These are phyloP conservation scores for Chlamydomonas sphaeroides DNA, from an alignment of 139 green algal genomes.

Conservation along the genomic window DNA sequence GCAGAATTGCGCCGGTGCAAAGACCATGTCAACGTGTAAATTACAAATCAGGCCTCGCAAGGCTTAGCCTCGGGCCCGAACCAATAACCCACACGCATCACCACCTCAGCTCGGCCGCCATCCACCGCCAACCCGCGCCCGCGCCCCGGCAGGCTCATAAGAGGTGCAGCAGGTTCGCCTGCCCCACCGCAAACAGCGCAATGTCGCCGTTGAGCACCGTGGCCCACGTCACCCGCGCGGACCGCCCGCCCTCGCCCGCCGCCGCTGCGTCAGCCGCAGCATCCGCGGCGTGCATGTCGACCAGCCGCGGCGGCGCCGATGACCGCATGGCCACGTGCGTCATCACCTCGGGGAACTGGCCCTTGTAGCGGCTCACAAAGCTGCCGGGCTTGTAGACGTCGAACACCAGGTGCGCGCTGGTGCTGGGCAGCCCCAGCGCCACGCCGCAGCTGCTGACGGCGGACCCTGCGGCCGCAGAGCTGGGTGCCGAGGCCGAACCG, in stretches of 20 bases:
- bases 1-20: too few species aligned
- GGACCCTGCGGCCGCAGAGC: neutral
- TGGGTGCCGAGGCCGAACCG: too few species aligned
- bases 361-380: constrained; percentile 26
- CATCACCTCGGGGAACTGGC: constrained; percentile 7
- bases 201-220: constrained; percentile 40
- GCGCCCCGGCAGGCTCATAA: too few species aligned
- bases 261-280: constrained; percentile 19
- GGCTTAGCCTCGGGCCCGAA: too few species aligned
- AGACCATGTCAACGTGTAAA: too few species aligned
- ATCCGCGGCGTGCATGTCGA: constrained; percentile 33
- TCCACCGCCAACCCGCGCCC: too few species aligned
- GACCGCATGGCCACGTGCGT: constrained; percentile 44
- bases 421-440: neutral
- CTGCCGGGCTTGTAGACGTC: constrained; percentile 51
- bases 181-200: constrained; percentile 26
- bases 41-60: too few species aligned
- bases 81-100: too few species aligned
- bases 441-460: neutral
- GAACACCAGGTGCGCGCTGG: constrained; percentile 31
- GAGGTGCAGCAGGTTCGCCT: constrained; percentile 14
- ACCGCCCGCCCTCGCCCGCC: neutral
- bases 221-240: constrained; percentile 28
- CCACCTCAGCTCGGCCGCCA: too few species aligned
- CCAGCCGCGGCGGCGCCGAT: constrained; percentile 3